These are phyloP conservation scores for Linnemannia hyalina DNA, from an alignment of 192 early-diverging fungal species.

Conservation along the genomic window DNA sequence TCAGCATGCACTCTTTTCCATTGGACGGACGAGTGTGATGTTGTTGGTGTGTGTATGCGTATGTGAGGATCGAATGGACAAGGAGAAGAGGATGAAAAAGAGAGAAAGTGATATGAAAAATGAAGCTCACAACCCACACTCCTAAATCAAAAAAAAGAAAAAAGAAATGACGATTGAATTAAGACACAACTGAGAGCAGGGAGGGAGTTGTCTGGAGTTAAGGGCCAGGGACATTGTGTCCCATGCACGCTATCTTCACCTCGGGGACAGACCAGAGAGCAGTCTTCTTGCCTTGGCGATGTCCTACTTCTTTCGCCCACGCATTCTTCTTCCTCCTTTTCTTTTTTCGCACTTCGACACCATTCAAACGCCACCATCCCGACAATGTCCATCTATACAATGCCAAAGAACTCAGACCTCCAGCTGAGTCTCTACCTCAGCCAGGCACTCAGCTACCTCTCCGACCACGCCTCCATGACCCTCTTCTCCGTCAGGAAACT, in stretches of 20 bases:
- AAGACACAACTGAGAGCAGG: neutral
- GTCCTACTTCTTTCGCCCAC: neutral
- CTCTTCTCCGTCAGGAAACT: constrained; percentile 46
- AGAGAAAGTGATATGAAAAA: neutral
- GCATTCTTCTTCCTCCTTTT: neutral
- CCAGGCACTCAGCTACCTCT: constrained; percentile 31
- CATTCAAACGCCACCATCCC: neutral
- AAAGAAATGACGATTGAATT: neutral
- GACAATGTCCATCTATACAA: constrained; percentile 37
- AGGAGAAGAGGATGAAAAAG: neutral
- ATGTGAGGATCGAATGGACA: neutral
- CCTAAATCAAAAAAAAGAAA: neutral
- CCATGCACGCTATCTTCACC: neutral
- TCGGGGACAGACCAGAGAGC: neutral
- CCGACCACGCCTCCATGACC: constrained; percentile 35
- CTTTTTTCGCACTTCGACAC: neutral
- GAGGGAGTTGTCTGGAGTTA: neutral
- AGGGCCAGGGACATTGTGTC: neutral
- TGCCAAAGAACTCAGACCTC: constrained; percentile 16
- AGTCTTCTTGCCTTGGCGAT: neutral
- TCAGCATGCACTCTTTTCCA: constrained; percentile 19
- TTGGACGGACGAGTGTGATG: neutral
- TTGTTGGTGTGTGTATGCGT: neutral
- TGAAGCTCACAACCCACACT: neutral
- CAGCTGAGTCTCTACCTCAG: constrained; percentile 20